Evolutionary conservation across 225 moss, liverwort and hornwort species (phyloP).

Genomic region (Polytrichum commune): DNA sequence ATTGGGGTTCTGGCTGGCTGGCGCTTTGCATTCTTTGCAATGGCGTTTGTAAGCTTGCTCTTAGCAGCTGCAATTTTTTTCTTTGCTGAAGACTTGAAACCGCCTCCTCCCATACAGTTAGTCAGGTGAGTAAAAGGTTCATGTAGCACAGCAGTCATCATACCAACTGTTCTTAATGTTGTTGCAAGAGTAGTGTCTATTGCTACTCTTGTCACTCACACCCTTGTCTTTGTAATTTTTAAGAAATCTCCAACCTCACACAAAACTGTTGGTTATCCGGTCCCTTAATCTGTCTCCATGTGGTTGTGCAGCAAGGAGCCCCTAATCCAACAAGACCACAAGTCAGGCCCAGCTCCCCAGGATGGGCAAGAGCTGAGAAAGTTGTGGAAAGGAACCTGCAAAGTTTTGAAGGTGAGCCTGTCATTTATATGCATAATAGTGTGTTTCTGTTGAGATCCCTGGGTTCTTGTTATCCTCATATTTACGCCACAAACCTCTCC

Average conservation of each 20-base stretch:
- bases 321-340: constrained; percentile 21
- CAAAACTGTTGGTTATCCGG: too few species aligned
- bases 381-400: constrained; percentile 37
- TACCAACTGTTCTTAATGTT: too few species aligned
- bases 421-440: neutral
- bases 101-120: constrained; percentile 18
- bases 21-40: constrained; percentile 60
- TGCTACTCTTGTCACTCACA: too few species aligned
- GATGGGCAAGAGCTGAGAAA: constrained; percentile 12
- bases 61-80: constrained; percentile 45
- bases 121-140: constrained; percentile 24
- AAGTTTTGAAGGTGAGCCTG: constrained; percentile 25
- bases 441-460: neutral
- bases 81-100: constrained; percentile 42
- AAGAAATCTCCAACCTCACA: too few species aligned
- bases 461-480: neutral
- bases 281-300: neutral
- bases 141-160: too few species aligned
- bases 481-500: neutral
- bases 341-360: constrained; percentile 3
- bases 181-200: neutral
- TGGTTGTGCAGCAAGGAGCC: constrained; percentile 20
- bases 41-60: constrained; percentile 49
- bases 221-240: too few species aligned
- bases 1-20: constrained; percentile 55